Evolutionary conservation across 352 stramenopile genomes (phyloP).

Genomic region (Bremia lactucae): DNA sequence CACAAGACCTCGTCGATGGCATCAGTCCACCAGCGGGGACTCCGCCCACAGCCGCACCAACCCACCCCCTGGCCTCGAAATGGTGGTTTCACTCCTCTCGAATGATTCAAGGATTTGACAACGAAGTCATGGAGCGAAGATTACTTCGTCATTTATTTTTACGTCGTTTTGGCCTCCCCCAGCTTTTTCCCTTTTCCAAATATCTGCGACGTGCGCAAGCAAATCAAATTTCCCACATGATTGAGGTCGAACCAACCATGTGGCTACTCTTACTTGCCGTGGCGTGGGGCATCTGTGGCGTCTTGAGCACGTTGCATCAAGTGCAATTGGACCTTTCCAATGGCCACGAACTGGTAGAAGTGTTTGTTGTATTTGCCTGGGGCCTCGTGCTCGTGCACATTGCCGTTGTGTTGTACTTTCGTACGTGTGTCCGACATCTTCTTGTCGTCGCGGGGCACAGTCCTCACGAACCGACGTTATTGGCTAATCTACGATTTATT

Average conservation of each 20-base stretch:
- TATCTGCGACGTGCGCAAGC: constrained; percentile 63
- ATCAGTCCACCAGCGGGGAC: constrained; percentile 6
- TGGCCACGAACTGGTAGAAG: constrained; percentile 22
- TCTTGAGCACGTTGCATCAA: constrained; percentile 5
- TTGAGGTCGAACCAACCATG: constrained; percentile 61
- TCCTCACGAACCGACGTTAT: constrained; percentile 4
- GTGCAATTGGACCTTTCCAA: constrained; percentile 11
- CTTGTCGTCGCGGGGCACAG: constrained; percentile 23
- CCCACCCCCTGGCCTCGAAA: neutral
- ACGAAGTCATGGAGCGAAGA: constrained; percentile 21
- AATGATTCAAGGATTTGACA: neutral
- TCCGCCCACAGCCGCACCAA: neutral
- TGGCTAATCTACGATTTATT: constrained; percentile 6
- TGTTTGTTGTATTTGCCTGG: constrained; percentile 28
- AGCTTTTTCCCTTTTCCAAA: constrained; percentile 63
- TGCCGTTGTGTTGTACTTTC: constrained; percentile 30
- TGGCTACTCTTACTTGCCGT: constrained; percentile 45
- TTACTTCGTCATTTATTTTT: constrained; percentile 42
- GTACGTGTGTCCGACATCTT: constrained; percentile 20
- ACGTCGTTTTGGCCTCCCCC: constrained; percentile 26
- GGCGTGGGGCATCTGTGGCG: constrained; percentile 28
- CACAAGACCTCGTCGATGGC: constrained; percentile 26
- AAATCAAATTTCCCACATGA: constrained; percentile 72
- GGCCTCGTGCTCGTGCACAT: constrained; percentile 23
- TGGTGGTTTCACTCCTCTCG: neutral